Evolutionary conservation across 345 rosid species (phyloP).

Genomic region (Isatis tinctoria): DNA sequence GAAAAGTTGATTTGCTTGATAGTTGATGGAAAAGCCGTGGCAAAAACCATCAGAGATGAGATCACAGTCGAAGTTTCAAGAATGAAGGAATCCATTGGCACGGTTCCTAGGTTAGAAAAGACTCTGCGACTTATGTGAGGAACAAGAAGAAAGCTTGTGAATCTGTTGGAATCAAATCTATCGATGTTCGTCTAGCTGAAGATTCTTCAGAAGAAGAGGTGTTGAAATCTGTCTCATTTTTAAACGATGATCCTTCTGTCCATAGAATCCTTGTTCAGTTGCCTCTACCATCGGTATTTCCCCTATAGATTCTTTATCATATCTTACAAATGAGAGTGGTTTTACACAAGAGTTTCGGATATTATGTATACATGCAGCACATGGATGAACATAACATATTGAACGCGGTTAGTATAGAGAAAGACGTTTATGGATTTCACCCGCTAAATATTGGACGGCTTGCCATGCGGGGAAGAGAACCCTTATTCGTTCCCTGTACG

Average conservation of each 20-base stretch:
- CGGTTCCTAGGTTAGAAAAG: too few species aligned
- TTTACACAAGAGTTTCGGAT: too few species aligned
- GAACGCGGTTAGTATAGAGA: conserved; percentile 3
- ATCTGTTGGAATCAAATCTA: too few species aligned
- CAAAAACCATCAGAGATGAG: not conserved
- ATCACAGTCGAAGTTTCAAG: too few species aligned
- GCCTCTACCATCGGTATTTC: not conserved
- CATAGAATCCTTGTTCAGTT: not conserved
- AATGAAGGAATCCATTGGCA: too few species aligned
- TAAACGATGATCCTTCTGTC: not conserved
- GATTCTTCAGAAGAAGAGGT: not conserved
- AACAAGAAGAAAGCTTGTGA: too few species aligned
- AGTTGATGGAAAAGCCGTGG: conserved; percentile 17
- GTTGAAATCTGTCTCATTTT: not conserved
- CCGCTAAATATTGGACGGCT: not conserved
- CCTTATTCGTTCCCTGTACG: too few species aligned
- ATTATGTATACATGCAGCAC: not conserved
- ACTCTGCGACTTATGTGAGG: too few species aligned
- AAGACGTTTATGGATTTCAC: not conserved
- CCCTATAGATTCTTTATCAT: not conserved
- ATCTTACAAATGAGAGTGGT: not conserved
- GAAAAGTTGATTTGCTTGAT: not conserved
- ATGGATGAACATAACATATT: not conserved
- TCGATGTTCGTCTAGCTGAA: not conserved
- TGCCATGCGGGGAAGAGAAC: too few species aligned